A percentile compares a stretch with the other conserved stretches of the same genome.
Evolutionary conservation across 371 early-diverging fungal genomes (phyloP).

Genomic region (Rhizopus microsporus): DNA sequence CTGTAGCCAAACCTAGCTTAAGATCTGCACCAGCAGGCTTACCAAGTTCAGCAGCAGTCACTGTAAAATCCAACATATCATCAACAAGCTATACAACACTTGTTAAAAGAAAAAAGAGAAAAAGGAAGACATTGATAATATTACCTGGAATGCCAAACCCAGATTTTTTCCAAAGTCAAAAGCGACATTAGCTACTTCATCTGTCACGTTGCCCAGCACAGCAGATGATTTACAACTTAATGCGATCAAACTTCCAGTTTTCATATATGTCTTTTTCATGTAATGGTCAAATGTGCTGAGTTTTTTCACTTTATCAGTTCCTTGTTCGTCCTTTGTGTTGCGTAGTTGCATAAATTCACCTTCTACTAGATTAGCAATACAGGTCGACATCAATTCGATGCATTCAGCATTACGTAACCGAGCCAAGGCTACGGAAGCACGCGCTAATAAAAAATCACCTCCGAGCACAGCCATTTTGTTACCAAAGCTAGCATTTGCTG

Average conservation of each 20-base stretch:
- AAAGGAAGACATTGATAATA: not conserved
- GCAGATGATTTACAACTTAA: slow-evolving; percentile 85
- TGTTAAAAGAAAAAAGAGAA: not conserved
- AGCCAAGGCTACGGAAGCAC: slow-evolving; percentile 90
- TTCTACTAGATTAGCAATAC: slow-evolving; percentile 91
- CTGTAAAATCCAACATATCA: slow-evolving; percentile 92
- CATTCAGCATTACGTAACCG: slow-evolving; percentile 86
- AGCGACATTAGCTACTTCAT: slow-evolving; percentile 72
- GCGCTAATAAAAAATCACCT: slow-evolving; percentile 92
- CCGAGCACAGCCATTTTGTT: slow-evolving; percentile 97
- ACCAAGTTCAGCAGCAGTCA: slow-evolving; percentile 77
- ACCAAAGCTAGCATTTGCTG: slow-evolving; percentile 87
- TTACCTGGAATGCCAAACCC: slow-evolving; percentile 92
- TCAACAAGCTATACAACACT: slow-evolving; percentile 70
- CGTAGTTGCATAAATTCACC: slow-evolving; percentile 97
- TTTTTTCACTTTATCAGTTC: slow-evolving; percentile 45
- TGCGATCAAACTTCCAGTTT: slow-evolving; percentile 90
- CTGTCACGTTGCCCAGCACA: slow-evolving; percentile 74
- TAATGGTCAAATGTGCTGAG: slow-evolving; percentile 77
- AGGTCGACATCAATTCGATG: slow-evolving; percentile 89
- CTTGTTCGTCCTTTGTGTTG: slow-evolving; percentile 62
- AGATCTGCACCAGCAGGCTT: slow-evolving; percentile 93
- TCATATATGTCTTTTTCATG: slow-evolving; percentile 88
- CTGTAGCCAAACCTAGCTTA: slow-evolving; percentile 88
- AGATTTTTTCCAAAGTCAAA: slow-evolving; percentile 86